A percentile compares a stretch with the other conserved stretches of the same genome.
Evolutionary conservation across 2,329 filamentous ascomycete genomes (phyloP).

Genomic region (Aspergillus thermomutatus): DNA sequence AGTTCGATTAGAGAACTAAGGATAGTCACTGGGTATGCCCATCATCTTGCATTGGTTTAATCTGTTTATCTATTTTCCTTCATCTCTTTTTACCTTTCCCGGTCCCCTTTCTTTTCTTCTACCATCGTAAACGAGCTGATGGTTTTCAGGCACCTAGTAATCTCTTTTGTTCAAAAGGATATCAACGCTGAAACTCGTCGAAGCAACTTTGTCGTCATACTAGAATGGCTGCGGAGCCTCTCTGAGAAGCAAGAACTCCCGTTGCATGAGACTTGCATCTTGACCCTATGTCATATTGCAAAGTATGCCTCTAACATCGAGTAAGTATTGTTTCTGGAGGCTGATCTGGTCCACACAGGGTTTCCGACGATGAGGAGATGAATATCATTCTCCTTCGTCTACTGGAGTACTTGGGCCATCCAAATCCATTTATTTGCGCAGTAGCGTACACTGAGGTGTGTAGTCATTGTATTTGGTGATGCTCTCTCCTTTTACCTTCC

Average conservation of each 20-base stretch:
- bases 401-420: conserved; percentile 81
- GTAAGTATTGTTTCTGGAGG: not conserved
- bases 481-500: not conserved
- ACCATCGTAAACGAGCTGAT: conserved; percentile 10
- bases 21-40: conserved; percentile 65
- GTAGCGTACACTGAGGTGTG: conserved; percentile 77
- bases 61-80: not conserved
- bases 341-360: conserved; percentile 39
- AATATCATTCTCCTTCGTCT: conserved; percentile 81
- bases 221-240: conserved; percentile 69
- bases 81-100: no score
- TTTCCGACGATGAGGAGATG: conserved; percentile 75
- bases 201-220: conserved; percentile 65
- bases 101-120: not conserved
- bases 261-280: conserved; percentile 77
- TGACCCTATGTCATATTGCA: conserved; percentile 83
- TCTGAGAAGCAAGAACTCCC: conserved; percentile 65
- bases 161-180: conserved; percentile 59
- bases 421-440: conserved; percentile 73
- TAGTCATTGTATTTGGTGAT: not conserved
- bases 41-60: not conserved
- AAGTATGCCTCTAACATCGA: conserved; percentile 44
- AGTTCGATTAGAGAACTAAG: conserved; percentile 84
- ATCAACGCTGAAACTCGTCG: conserved; percentile 48
- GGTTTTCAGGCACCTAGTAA: conserved; percentile 55